These are phyloP conservation scores for Silene coronaria DNA, from an alignment of 179 eudicot species.

Conservation along the genomic window DNA sequence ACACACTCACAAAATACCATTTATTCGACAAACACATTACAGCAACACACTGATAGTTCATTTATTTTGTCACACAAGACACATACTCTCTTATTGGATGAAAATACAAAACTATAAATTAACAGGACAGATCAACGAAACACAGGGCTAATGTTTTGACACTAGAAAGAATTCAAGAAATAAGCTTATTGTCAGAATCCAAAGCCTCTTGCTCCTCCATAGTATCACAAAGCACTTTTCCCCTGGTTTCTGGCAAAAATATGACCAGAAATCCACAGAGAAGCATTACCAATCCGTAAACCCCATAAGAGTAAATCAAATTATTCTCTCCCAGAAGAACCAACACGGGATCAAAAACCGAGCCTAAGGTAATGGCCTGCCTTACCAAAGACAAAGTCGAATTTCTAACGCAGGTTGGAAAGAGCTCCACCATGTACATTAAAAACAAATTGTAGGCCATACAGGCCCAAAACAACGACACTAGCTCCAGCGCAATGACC, in stretches of 20 bases:
- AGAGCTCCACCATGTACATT: slow-evolving; percentile 26
- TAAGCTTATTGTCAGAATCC: background rate
- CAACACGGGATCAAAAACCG: slow-evolving; percentile 26
- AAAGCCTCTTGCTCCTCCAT: slow-evolving; percentile 22
- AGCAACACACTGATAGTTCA: too few relatives aligned
- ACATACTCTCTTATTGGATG: too few relatives aligned
- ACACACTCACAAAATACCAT: too few relatives aligned
- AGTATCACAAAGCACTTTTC: slow-evolving; percentile 28
- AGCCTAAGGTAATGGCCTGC: slow-evolving; percentile 23
- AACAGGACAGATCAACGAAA: too few relatives aligned
- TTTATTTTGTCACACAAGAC: too few relatives aligned
- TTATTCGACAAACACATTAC: too few relatives aligned
- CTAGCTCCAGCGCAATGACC: slow-evolving; percentile 8
- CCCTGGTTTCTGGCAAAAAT: slow-evolving; percentile 23
- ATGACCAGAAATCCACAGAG: slow-evolving; percentile 19
- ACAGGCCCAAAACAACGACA: slow-evolving; percentile 25
- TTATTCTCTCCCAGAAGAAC: slow-evolving; percentile 12
- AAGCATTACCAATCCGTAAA: slow-evolving; percentile 20
- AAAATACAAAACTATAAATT: too few relatives aligned
- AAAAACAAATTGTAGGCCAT: slow-evolving; percentile 27
- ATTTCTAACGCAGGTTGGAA: slow-evolving; percentile 28
- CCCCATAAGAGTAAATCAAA: slow-evolving; percentile 12
- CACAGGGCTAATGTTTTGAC: too few relatives aligned
- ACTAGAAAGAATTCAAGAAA: too few relatives aligned
- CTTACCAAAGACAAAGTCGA: slow-evolving; percentile 24